A percentile compares a stretch with the other conserved stretches of the same genome.
Evolutionary conservation across 306 rosid genomes (phyloP).

Genomic region (Astragalus glycyphyllos): DNA sequence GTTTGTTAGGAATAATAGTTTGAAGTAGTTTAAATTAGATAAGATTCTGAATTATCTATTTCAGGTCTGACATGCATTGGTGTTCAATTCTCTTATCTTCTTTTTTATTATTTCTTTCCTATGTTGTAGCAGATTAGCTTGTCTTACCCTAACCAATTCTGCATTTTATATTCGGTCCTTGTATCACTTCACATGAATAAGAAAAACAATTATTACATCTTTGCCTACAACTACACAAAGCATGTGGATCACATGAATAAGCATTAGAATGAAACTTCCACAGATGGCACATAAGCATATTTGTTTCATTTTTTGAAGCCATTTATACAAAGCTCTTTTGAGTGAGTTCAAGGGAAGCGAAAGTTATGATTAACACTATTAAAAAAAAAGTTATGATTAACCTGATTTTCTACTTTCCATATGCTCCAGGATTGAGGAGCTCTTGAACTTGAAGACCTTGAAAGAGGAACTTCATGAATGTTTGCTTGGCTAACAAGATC

Average conservation of each 20-base stretch:
- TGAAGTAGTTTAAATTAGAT: neutral
- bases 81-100: neutral
- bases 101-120: neutral
- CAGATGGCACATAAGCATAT: slow-evolving; percentile 8
- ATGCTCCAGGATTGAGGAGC: slow-evolving; percentile 94
- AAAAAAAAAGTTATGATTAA: slow-evolving; percentile 46
- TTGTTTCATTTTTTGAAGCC: slow-evolving; percentile 22
- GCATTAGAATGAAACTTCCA: slow-evolving; percentile 14
- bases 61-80: neutral
- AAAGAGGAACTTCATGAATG: slow-evolving; percentile 83
- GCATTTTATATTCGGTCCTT: neutral
- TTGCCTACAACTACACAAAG: neutral
- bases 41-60: neutral
- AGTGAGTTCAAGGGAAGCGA: neutral
- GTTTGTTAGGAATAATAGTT: neutral
- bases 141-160: neutral
- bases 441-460: slow-evolving; percentile 80
- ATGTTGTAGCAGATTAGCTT: slow-evolving; percentile 14
- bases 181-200: neutral
- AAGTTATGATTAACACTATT: slow-evolving; percentile 51
- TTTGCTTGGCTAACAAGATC: slow-evolving; percentile 95
- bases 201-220: neutral
- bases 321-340: neutral
- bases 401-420: slow-evolving; percentile 98
- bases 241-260: slow-evolving; percentile 17